Conservation (phyloP, 345 rosid species). For the Capsella bursapastoris region DNA sequence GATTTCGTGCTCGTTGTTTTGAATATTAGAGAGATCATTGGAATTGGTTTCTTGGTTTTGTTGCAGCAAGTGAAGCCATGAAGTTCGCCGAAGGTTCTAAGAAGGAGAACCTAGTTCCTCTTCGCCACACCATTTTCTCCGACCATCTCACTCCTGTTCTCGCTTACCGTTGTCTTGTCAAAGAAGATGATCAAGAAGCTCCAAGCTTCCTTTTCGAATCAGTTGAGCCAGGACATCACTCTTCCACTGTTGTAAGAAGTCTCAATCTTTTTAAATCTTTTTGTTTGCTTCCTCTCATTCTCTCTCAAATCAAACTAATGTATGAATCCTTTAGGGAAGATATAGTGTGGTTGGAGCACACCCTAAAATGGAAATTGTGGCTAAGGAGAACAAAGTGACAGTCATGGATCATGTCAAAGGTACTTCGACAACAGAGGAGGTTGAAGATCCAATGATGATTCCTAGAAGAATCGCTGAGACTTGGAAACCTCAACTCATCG, state of each 20-base stretch:
- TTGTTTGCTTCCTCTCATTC: not conserved
- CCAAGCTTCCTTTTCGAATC: slow-evolving; percentile 88
- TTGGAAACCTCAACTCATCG: slow-evolving; percentile 74
- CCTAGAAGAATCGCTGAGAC: slow-evolving; percentile 68
- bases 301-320: not conserved
- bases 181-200: slow-evolving; percentile 84
- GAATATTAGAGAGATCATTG: not conserved
- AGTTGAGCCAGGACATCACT: slow-evolving; percentile 70
- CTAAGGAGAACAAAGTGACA: slow-evolving; percentile 75
- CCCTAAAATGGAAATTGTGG: slow-evolving; percentile 81
- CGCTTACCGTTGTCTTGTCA: slow-evolving; percentile 81
- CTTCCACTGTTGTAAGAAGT: slow-evolving; percentile 59
- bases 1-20: not conserved
- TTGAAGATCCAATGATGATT: slow-evolving; percentile 81
- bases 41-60: not conserved
- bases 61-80: slow-evolving; percentile 55
- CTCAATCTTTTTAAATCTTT: not conserved
- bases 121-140: slow-evolving; percentile 66
- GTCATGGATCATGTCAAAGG: slow-evolving; percentile 70
- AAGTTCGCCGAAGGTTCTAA: slow-evolving; percentile 52
- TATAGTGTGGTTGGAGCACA: slow-evolving; percentile 88
- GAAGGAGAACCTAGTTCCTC: slow-evolving; percentile 70
- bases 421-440: slow-evolving; percentile 61
- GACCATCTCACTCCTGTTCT: slow-evolving; percentile 89
- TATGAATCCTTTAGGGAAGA: slow-evolving; percentile 55